Evolutionary conservation across 345 rosid species (phyloP).

Genomic region (Balakata baccata): DNA sequence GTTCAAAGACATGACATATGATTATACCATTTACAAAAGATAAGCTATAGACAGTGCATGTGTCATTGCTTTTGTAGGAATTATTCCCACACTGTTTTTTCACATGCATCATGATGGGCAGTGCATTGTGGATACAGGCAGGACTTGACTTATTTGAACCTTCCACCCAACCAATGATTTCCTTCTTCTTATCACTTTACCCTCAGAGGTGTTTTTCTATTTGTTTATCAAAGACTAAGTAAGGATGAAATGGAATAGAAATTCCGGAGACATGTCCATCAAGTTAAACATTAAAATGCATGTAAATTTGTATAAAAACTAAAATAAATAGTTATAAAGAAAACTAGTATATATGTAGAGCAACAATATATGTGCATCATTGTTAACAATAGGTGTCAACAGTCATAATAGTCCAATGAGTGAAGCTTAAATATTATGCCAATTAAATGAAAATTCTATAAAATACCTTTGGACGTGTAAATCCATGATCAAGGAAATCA

Average conservation of each 20-base stretch:
- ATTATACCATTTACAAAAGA: too few species aligned
- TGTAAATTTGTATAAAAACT: neutral
- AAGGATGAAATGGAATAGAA: neutral
- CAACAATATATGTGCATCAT: neutral
- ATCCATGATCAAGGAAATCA: conserved; percentile 79
- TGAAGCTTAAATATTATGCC: neutral
- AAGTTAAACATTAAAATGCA: neutral
- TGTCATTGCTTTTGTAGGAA: neutral
- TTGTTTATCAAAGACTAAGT: neutral
- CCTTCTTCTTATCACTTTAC: neutral
- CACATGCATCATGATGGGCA: neutral
- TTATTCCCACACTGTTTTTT: neutral
- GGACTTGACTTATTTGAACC: neutral
- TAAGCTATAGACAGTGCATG: too few species aligned
- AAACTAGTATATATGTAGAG: neutral
- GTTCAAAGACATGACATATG: neutral
- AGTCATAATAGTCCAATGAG: neutral
- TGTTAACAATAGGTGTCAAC: neutral
- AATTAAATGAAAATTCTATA: conserved; percentile 7
- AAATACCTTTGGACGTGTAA: conserved; percentile 92
- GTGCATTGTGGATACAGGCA: neutral
- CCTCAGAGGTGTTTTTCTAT: neutral
- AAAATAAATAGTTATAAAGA: neutral
- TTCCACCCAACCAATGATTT: neutral
- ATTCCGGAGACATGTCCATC: too few species aligned